phyloP scores from a whole-genome alignment of 768 basidiomycete genomes.

The Lactifluus pinguis region DNA sequence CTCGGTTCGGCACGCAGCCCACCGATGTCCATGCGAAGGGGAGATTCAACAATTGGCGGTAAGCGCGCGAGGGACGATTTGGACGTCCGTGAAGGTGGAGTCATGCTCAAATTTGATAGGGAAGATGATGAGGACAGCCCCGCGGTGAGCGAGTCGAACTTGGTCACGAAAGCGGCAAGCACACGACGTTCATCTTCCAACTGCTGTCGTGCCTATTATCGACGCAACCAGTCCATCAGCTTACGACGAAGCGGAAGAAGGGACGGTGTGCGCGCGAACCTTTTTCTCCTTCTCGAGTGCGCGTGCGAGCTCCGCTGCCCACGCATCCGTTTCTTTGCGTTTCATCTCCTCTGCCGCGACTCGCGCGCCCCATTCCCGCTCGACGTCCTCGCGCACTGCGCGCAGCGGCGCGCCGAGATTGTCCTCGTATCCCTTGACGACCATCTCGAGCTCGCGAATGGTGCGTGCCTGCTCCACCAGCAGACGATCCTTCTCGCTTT shows the following conservation, averaged over 20 bases:
- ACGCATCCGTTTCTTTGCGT: slow-evolving; percentile 61
- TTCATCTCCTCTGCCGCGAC: slow-evolving; percentile 49
- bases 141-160: slow-evolving; percentile 68
- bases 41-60: slow-evolving; percentile 35
- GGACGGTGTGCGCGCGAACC: slow-evolving; percentile 28
- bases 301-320: slow-evolving; percentile 66
- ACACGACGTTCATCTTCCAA: slow-evolving; percentile 74
- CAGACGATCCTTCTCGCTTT: slow-evolving; percentile 64
- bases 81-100: slow-evolving; percentile 24
- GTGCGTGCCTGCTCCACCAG: slow-evolving; percentile 66
- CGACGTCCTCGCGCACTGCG: slow-evolving; percentile 61
- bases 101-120: background rate
- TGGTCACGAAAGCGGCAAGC: slow-evolving; percentile 69
- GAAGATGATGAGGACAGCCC: slow-evolving; percentile 17
- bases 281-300: slow-evolving; percentile 76
- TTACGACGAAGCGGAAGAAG: too few relatives aligned
- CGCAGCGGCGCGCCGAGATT: slow-evolving; percentile 61
- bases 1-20: slow-evolving; percentile 25
- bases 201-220: slow-evolving; percentile 45
- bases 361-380: slow-evolving; percentile 59
- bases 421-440: slow-evolving; percentile 61
- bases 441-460: slow-evolving; percentile 70
- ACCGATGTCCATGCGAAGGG: slow-evolving; percentile 38
- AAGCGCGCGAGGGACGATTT: slow-evolving; percentile 21
- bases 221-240: background rate